Evolutionary conservation across 2,329 filamentous ascomycete genomes (phyloP), one percentile per base, ranked within the genome.

Genomic region (Xylaria multiplex): DNA sequence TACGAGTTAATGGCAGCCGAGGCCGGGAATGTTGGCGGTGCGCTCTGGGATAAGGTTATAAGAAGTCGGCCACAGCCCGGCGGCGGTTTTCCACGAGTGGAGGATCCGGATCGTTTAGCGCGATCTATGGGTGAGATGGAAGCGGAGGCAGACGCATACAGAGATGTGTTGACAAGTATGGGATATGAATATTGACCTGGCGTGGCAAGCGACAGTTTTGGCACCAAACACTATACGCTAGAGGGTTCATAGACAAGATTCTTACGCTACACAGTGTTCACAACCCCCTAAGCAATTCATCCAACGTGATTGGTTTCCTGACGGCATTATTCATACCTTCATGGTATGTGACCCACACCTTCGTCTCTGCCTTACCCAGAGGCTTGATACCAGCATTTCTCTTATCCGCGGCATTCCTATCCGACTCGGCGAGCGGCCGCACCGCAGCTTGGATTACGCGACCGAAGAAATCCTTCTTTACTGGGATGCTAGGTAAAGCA

Each of bases 1-100:
- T 98, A 99, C 80, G 87, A 89, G 69, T 85, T 88, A 80, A 86
- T 99, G 83, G 93, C 97, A 74, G 87, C 86, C 32, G 92, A 97
- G 79, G 91, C 93, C 70, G 95, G 94, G 0, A 91, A 98, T 80
- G 82, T 98, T 14, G 91, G 90, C 6, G 87, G 85, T 43, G 89
- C 89, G 60, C 82, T 94, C 72, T 71, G 72, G 69, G 72, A 75
- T 24, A 71, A 67, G 3, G 63, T 64, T 1, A 9, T 67, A 22
- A 49, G 35, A 49, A 66, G 48, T 22, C 77, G 85, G 68, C 85
- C 87, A 19, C 73, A 79, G 77, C 80, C 87, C 9, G 80, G 82
- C 19, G 84, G 89, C 59, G 80, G 75, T 24, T 92, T 96, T 74
- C 88, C 90, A 0, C 83, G 82, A 45, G 88, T 93, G 9, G 92